Evolutionary conservation across 805 yeast genomes (phyloP).

Genomic region (Candida morakotiae): DNA sequence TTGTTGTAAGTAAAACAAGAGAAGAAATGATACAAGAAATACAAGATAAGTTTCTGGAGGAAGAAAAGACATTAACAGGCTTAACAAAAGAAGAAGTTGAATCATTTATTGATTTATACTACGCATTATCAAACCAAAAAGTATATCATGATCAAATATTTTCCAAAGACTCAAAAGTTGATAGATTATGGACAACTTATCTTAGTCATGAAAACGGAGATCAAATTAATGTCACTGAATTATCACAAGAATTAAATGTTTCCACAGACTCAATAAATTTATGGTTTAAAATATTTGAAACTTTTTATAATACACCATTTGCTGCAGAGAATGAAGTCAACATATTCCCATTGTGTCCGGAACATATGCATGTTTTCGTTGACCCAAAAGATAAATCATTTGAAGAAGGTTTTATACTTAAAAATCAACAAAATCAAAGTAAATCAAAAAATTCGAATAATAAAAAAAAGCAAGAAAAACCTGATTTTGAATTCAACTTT

Average conservation of each 20-base stretch:
- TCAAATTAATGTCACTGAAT: constrained; percentile 7
- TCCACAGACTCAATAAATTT: constrained; percentile 12
- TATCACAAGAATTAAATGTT: constrained; percentile 5
- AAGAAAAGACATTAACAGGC: neutral
- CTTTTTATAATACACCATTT: constrained; percentile 22
- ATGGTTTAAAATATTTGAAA: constrained; percentile 30
- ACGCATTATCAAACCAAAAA: constrained; percentile 23
- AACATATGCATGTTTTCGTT: constrained; percentile 15
- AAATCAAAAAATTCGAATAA: constrained; percentile 8
- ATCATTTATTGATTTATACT: constrained; percentile 17
- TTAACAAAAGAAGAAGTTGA: constrained; percentile 1
- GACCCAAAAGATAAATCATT: constrained; percentile 3
- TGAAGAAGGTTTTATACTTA: constrained; percentile 6
- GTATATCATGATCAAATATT: constrained; percentile 23
- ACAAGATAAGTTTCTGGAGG: constrained; percentile 1
- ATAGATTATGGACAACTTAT: constrained; percentile 16
- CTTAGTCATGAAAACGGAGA: constrained; percentile 13
- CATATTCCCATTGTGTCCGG: constrained; percentile 26
- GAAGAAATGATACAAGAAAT: constrained; percentile 1
- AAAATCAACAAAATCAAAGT: neutral
- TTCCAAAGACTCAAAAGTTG: constrained; percentile 22
- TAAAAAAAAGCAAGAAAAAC: constrained; percentile 8
- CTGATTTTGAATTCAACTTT: constrained; percentile 17
- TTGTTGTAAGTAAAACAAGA: neutral
- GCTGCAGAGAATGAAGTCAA: constrained; percentile 14